Evolutionary conservation across 2,329 filamentous ascomycete species (phyloP).

Genomic region (Xylariaceae sp.): DNA sequence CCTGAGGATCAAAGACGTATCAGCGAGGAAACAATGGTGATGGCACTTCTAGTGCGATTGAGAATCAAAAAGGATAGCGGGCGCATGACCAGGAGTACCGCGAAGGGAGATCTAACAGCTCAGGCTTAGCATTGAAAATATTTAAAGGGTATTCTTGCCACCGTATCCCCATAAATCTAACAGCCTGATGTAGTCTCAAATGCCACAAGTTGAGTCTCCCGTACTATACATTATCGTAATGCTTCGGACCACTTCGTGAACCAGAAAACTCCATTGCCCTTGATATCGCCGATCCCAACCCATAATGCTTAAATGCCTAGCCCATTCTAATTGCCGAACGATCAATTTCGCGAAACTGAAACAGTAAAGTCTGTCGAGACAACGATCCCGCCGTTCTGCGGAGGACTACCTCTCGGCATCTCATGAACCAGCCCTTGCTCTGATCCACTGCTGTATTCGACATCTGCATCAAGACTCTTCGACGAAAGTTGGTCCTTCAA

Average conservation of each 20-base stretch:
- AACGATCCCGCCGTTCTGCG: constrained; percentile 14
- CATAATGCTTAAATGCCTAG: not conserved
- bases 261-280: not conserved
- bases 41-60: no score
- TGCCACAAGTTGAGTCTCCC: not conserved
- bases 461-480: constrained; percentile 12
- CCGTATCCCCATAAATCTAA: constrained; percentile 2
- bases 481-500: not conserved
- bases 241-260: not conserved
- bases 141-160: not conserved
- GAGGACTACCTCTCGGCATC: not conserved
- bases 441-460: constrained; percentile 14
- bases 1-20: no score
- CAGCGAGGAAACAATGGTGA: no score
- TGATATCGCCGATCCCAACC: not conserved
- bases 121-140: no score
- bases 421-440: constrained; percentile 10
- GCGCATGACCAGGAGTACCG: not conserved
- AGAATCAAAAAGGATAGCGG: not conserved
- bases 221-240: constrained; percentile 14
- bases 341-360: constrained; percentile 14
- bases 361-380: constrained; percentile 19
- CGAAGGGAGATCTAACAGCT: no score
- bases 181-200: not conserved
- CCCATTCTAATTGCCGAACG: not conserved